Evolutionary conservation across 805 yeast species (phyloP).

Genomic region (Cyberlindnera veronae): DNA sequence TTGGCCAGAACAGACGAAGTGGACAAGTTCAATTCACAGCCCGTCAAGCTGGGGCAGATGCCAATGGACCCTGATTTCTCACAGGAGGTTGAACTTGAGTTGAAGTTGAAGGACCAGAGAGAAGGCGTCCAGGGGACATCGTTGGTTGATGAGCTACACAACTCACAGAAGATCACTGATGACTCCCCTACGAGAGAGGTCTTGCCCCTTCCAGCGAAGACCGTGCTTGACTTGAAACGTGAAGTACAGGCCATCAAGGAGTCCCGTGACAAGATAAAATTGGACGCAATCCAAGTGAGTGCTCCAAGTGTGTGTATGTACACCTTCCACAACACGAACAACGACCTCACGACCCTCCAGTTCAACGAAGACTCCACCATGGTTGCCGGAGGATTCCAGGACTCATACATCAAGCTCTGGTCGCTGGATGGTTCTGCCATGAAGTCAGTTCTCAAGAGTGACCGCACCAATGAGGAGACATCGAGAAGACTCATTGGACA

Average conservation of each 20-base stretch:
- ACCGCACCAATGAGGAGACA: constrained; percentile 44
- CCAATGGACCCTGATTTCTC: constrained; percentile 85
- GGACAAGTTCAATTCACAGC: constrained; percentile 62
- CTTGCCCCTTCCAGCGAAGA: constrained; percentile 83
- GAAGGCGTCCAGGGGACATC: constrained; percentile 39
- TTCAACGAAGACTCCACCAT: constrained; percentile 85
- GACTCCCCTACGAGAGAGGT: constrained; percentile 73
- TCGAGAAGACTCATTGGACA: constrained; percentile 73
- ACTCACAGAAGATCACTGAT: constrained; percentile 34
- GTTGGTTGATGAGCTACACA: constrained; percentile 63
- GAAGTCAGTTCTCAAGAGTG: constrained; percentile 54
- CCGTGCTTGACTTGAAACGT: constrained; percentile 72
- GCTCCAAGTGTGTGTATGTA: constrained; percentile 97
- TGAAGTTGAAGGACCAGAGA: constrained; percentile 73
- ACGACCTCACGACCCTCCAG: constrained; percentile 79
- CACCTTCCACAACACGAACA: constrained; percentile 93
- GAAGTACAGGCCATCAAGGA: constrained; percentile 80
- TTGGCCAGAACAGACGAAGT: constrained; percentile 37
- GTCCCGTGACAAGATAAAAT: constrained; percentile 66
- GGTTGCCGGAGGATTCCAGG: constrained; percentile 94
- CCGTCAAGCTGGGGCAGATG: constrained; percentile 75
- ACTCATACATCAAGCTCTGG: constrained; percentile 88
- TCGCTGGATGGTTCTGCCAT: constrained; percentile 88
- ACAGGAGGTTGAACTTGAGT: constrained; percentile 80
- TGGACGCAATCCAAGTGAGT: constrained; percentile 70